Conservation (phyloP, 2,329 filamentous ascomycete genomes). For the Penicillium polonicum region DNA sequence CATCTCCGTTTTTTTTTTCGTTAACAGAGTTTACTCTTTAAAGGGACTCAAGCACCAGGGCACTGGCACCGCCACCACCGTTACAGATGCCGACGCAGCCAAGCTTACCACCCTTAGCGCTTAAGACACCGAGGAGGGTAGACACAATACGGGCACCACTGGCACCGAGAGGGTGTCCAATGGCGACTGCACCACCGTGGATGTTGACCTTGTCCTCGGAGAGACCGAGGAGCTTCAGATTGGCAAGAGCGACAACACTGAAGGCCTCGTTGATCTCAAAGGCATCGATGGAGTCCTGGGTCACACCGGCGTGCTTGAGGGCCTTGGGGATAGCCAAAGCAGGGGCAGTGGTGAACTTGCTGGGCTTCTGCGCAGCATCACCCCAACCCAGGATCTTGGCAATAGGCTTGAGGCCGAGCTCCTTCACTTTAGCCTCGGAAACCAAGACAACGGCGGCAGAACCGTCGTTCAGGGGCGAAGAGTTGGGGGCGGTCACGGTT, state of each 20-base stretch:
- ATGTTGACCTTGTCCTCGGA: conserved; percentile 87
- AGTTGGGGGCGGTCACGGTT: conserved; percentile 94
- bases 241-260: conserved; percentile 91
- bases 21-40: conserved; percentile 27
- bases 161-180: conserved; percentile 91
- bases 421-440: conserved; percentile 89
- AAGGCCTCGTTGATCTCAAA: conserved; percentile 99
- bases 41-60: conserved; percentile 76
- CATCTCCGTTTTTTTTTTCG: conserved; percentile 21
- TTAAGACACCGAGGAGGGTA: conserved; percentile 83
- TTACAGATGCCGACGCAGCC: conserved; percentile 96
- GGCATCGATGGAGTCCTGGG: conserved; percentile 75
- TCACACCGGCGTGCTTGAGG: conserved; percentile 86
- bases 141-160: conserved; percentile 92
- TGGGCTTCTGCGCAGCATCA: conserved; percentile 85
- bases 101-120: conserved; percentile 88
- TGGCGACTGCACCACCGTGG: conserved; percentile 90
- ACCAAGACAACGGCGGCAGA: conserved; percentile 89
- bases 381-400: conserved; percentile 98
- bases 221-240: conserved; percentile 85
- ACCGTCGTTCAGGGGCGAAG: conserved; percentile 92
- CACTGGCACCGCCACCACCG: conserved; percentile 91
- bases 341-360: conserved; percentile 93
- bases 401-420: conserved; percentile 84
- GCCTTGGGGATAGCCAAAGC: conserved; percentile 95